A percentile compares a stretch with the other conserved stretches of the same genome.
Evolutionary conservation across 2,329 filamentous ascomycete species (phyloP).

Genomic region (Trichoderma harzianum): DNA sequence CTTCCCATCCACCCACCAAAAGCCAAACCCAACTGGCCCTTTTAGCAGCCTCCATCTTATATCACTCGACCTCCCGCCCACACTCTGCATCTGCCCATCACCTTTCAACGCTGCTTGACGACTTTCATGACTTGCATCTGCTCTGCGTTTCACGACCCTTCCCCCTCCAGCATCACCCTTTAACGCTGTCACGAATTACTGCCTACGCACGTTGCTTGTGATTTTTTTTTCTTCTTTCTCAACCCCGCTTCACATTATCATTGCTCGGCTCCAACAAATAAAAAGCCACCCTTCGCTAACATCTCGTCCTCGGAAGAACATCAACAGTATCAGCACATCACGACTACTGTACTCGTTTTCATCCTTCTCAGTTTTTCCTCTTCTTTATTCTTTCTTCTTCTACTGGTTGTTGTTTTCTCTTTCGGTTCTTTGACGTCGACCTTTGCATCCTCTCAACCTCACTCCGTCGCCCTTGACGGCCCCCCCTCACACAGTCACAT

Average conservation of each 20-base stretch:
- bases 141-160: conserved; percentile 14
- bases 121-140: conserved; percentile 16
- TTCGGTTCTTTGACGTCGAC: conserved; percentile 7
- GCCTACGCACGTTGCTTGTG: conserved; percentile 3
- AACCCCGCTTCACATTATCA: conserved; percentile 11
- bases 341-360: conserved; percentile 8
- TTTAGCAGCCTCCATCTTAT: conserved; percentile 6
- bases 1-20: neutral
- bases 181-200: conserved; percentile 13
- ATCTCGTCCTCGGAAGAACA: neutral
- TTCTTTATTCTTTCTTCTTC: neutral
- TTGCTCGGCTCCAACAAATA: conserved; percentile 3
- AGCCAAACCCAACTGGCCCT: neutral
- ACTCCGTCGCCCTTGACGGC: neutral
- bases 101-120: conserved; percentile 13
- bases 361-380: neutral
- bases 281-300: conserved; percentile 13
- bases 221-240: neutral
- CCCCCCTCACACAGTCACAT: neutral
- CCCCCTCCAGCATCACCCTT: neutral
- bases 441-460: neutral
- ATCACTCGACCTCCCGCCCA: conserved; percentile 11
- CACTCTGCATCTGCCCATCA: conserved; percentile 7
- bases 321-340: conserved; percentile 13
- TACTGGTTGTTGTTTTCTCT: neutral